These are phyloP conservation scores for Aspergillus arachidicola DNA, from an alignment of 2,329 filamentous ascomycete species.

Conservation along the genomic window DNA sequence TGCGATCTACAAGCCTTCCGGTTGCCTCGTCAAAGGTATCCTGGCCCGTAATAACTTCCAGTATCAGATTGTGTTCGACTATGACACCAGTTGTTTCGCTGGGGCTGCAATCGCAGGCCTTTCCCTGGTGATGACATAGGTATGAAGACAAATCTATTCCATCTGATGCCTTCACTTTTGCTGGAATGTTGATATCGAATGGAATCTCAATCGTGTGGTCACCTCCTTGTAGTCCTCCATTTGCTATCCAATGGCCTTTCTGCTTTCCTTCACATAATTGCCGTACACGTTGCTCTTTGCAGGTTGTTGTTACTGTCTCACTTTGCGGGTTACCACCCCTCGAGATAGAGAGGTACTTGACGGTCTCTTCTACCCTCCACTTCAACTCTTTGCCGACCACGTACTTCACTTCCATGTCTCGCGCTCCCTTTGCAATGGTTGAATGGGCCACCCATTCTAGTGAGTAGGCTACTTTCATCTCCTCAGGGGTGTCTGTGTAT, in stretches of 20 bases:
- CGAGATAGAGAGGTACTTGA: not conserved
- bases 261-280: not conserved
- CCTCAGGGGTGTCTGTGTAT: not conserved
- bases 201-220: not conserved
- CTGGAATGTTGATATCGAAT: not conserved
- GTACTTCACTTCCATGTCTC: conserved; percentile 2
- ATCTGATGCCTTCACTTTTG: not conserved
- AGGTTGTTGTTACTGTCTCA: not conserved
- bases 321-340: not conserved
- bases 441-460: not conserved
- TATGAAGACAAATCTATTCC: not conserved
- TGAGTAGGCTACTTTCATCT: not conserved
- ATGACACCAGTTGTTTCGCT: not conserved
- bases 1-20: not conserved
- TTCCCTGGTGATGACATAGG: not conserved
- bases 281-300: not conserved
- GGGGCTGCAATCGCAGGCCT: not conserved
- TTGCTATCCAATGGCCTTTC: not conserved
- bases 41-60: not conserved
- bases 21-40: not conserved
- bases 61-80: not conserved
- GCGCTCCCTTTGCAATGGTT: not conserved
- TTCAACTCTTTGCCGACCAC: not conserved
- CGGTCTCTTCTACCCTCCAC: not conserved
- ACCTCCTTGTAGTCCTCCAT: not conserved